Evolutionary conservation across 169 alveolate genomes (phyloP).

Genomic region (Cyclospora cayetanensis): DNA sequence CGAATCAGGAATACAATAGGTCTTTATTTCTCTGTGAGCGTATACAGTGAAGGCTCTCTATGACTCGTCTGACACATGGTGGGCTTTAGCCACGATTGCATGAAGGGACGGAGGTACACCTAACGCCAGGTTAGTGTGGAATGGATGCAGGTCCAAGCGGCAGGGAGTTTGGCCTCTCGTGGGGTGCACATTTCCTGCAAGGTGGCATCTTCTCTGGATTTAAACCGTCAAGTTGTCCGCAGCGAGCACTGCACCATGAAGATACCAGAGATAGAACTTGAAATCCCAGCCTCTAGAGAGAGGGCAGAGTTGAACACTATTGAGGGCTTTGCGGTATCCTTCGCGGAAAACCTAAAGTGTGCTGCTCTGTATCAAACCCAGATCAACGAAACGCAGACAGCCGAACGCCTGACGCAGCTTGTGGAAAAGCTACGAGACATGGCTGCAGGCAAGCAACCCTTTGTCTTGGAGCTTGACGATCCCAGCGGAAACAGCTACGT

Average conservation of each 20-base stretch:
- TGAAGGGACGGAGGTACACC: no score
- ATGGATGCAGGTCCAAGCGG: conserved; percentile 88
- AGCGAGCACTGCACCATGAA: conserved; percentile 87
- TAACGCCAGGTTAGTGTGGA: no score
- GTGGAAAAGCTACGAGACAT: background rate
- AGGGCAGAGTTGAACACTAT: conserved; percentile 37
- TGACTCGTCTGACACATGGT: no score
- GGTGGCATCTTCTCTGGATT: conserved; percentile 79
- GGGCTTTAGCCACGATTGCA: no score
- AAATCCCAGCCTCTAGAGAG: conserved; percentile 85
- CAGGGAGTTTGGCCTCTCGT: conserved; percentile 72
- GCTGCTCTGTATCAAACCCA: background rate
- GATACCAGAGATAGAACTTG: conserved; percentile 90
- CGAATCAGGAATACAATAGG: no score
- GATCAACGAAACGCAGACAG: background rate
- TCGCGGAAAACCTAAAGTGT: background rate
- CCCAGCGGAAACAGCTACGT: conserved; percentile 97
- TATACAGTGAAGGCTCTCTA: no score
- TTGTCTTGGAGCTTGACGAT: conserved; percentile 91
- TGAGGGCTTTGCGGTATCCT: background rate
- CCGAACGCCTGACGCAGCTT: background rate
- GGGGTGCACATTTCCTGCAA: conserved; percentile 81
- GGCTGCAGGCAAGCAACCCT: conserved; percentile 74
- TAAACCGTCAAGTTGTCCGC: conserved; percentile 89
- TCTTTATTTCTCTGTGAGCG: no score